Evolutionary conservation across 2,329 filamentous ascomycete genomes (phyloP), one percentile per base, ranked within the genome.

Genomic region (Epichloe scottii): DNA sequence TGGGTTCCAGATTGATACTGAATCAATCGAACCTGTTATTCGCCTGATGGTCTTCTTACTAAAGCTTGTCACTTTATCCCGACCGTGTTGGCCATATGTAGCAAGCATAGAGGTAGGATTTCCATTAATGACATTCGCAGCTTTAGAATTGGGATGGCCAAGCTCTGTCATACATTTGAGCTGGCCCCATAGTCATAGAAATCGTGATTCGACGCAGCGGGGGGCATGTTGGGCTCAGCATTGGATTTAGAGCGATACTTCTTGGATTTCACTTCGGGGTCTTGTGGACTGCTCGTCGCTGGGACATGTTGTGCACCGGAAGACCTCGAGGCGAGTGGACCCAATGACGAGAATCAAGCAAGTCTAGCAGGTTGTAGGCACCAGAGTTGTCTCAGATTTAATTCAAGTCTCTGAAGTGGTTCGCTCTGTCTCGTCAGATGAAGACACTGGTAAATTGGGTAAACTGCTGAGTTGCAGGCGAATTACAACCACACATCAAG

Each of bases 81-180:
- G 76, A 45, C 78, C 84, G 1, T 95, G 89, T 64, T 81, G 80
- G 63, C 89, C 89, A 0, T 82, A 82, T 52, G 80, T 81, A 42
- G 74, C 79, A n/a, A 82, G 77, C 43, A 71, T 79, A 6, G 77
- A 77, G 64, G 67, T 89, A 4, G 73, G 81, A 4, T 82, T 84
- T 57, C 81, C 85, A 3, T 69, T 95, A 2, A 68, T 94, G 4
- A 66, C 77, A 3, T 64, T 91, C 7, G 88, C 87, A 8, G 79
- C 77, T 1, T 58, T 89, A 12, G 87, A 90, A 51, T 63, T 82
- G n/a, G 73, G 68, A 21, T 57, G 75, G 35, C 66, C 72, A 4
- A 46, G 15, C n/a, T 50, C 50, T 23, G 26, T 59, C 41, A 42
- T 45, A 53, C 19, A 38, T 30, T 8, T 38, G 17, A 35, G 47